phyloP scores from a whole-genome alignment of 805 yeast genomes.

The Torulaspora maleeae region DNA sequence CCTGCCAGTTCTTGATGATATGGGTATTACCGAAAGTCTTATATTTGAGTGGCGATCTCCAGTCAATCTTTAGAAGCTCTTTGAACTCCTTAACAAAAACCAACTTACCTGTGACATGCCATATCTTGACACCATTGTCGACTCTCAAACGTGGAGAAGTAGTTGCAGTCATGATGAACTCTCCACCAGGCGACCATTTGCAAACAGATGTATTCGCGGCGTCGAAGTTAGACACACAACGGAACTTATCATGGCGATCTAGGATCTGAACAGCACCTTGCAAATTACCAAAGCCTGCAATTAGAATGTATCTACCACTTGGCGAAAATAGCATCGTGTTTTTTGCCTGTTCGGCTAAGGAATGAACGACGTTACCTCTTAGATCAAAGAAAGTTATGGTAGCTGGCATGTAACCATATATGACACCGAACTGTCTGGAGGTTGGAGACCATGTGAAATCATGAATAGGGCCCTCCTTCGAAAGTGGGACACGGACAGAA shows the following conservation, averaged over 20 bases:
- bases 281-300: slow-evolving; percentile 96
- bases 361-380: slow-evolving; percentile 80
- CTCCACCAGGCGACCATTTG: slow-evolving; percentile 97
- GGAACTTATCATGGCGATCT: slow-evolving; percentile 83
- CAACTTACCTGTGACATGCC: slow-evolving; percentile 87
- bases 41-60: slow-evolving; percentile 57
- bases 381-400: slow-evolving; percentile 91
- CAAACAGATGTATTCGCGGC: slow-evolving; percentile 96
- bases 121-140: slow-evolving; percentile 88
- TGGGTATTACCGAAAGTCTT: slow-evolving; percentile 31
- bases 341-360: slow-evolving; percentile 80
- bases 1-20: slow-evolving; percentile 32
- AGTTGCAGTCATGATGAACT: slow-evolving; percentile 88
- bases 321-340: slow-evolving; percentile 92
- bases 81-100: slow-evolving; percentile 72
- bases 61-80: slow-evolving; percentile 74
- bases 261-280: slow-evolving; percentile 95
- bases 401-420: slow-evolving; percentile 97
- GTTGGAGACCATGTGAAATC: slow-evolving; percentile 97
- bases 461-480: slow-evolving; percentile 94
- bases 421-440: slow-evolving; percentile 94
- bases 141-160: slow-evolving; percentile 96
- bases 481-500: slow-evolving; percentile 80
- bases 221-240: slow-evolving; percentile 72
- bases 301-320: slow-evolving; percentile 82